A percentile compares a stretch with the other conserved stretches of the same genome.
phyloP scores from a whole-genome alignment of 2,329 filamentous ascomycete genomes.

The Ascochyta viciae-villosae region DNA sequence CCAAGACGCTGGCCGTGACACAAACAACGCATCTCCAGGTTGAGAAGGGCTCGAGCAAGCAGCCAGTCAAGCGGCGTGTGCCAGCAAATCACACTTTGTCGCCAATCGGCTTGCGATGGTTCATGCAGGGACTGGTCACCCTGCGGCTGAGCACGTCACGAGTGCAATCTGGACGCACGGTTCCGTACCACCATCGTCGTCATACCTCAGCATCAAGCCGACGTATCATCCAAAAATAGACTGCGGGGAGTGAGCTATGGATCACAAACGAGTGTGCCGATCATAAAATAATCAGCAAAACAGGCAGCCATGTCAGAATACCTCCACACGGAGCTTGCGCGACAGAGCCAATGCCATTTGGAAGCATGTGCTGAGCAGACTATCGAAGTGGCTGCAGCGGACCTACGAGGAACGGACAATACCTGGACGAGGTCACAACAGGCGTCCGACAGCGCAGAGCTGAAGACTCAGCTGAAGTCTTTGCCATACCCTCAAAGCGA shows the following conservation, averaged over 20 bases:
- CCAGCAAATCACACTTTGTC: background rate
- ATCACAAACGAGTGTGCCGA: background rate
- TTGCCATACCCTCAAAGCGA: background rate
- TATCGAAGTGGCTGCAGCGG: background rate
- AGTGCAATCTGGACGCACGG: background rate
- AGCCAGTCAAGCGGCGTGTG: too few species aligned
- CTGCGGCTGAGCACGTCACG: background rate
- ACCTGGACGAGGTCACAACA: background rate
- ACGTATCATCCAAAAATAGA: background rate
- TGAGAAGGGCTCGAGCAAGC: background rate
- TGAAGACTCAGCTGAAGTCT: background rate
- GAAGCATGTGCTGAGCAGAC: background rate
- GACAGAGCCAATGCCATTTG: background rate
- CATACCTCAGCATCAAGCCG: background rate
- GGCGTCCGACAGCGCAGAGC: background rate
- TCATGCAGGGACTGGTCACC: slow-evolving; percentile 1
- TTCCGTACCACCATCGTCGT: background rate
- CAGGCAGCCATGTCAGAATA: background rate
- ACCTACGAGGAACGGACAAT: background rate
- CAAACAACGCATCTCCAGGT: background rate
- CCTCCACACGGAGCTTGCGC: background rate
- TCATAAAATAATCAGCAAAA: too few species aligned
- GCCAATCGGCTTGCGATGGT: background rate
- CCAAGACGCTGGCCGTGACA: too few species aligned
- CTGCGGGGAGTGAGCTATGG: background rate